Conservation (phyloP, 2,329 filamentous ascomycete species). For the Stemphylium beticola region DNA sequence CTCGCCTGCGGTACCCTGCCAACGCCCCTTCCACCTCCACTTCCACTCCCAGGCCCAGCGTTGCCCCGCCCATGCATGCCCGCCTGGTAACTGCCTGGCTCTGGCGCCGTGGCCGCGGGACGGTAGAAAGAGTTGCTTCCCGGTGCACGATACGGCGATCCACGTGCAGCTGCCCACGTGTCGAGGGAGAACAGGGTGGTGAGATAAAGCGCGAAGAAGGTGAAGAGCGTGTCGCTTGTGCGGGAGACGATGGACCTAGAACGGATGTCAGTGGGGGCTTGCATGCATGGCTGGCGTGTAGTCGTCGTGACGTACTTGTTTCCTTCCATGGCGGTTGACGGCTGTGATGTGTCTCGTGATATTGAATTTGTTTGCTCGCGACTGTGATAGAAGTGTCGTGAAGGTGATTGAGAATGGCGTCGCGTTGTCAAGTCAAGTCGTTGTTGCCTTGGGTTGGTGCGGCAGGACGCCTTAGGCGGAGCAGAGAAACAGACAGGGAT, state of each 20-base stretch:
- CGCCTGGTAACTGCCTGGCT: constrained; percentile 38
- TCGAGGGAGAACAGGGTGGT: constrained; percentile 50
- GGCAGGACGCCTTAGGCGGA: background rate
- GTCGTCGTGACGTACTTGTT: constrained; percentile 3
- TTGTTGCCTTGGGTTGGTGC: constrained; percentile 9
- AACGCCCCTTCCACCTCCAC: constrained; percentile 20
- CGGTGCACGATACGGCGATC: constrained; percentile 40
- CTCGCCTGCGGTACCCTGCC: constrained; percentile 28
- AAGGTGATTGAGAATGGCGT: background rate
- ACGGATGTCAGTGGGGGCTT: background rate
- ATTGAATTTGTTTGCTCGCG: too few species aligned
- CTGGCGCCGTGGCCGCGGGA: constrained; percentile 24
- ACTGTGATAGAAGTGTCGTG: too few species aligned
- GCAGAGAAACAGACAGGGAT: constrained; percentile 6
- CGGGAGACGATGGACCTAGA: constrained; percentile 8
- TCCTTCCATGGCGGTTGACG: constrained; percentile 1
- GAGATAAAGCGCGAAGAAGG: constrained; percentile 48
- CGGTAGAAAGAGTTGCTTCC: constrained; percentile 29
- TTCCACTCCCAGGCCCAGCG: constrained; percentile 21
- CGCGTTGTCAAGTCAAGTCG: background rate
- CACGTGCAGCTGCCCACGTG: constrained; percentile 43
- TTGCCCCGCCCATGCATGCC: constrained; percentile 39
- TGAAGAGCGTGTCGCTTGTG: constrained; percentile 30
- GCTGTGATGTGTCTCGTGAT: background rate
- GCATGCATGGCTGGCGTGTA: background rate